Evolutionary conservation across 257 asterid genomes (phyloP), one percentile per base, ranked within the genome.

Genomic region (Hygrophila difformis): DNA sequence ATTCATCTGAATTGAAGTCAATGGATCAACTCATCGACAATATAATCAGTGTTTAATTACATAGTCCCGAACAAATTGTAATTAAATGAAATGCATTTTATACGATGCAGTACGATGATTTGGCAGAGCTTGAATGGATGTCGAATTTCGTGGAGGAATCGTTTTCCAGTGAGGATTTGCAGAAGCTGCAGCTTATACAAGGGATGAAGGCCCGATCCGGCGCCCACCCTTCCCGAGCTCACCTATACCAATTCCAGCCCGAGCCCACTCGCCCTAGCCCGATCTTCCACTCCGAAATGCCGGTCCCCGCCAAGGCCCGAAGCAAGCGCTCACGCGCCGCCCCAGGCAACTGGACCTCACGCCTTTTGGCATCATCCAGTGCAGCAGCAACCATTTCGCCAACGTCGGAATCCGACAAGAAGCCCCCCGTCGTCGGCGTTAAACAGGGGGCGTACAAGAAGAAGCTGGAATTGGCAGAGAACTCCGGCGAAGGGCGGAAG

Each of bases 311-410:
- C 13, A 88, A 84, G 65, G 93, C 97, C 50, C 93, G 97, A 1
- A 84, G 94, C 84, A 88, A 88, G 63, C 83, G 97, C 14, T 73
- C 96, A 1, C 97, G 97, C 26, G 79, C 84, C 42, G 81, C 89
- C 38, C 89, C 95, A 0, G 81, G 77, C 35, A 81, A 75, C 55
- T 84, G 97, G 97, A 63, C 93, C 0, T 78, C 97, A 16, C 84
- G 93, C 52, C 85, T 81, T 6, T 73, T 77, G 2, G 70, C 31
- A 55, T 51, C 51, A 83, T 0, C 66, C 81, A 0, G 15, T 65
- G 3, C 60, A 62, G 0, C 37, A 10, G 3, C 12, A 12, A 2
- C 37, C 1, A 9, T 33, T 9, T 9, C 37, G 37, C 10, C 37
- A 2, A 5, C 37, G 12, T 69, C 78, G 11, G 79, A 73, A 38